These are phyloP conservation scores for Iberis pinnata DNA, from an alignment of 345 rosid genomes.

Conservation along the genomic window DNA sequence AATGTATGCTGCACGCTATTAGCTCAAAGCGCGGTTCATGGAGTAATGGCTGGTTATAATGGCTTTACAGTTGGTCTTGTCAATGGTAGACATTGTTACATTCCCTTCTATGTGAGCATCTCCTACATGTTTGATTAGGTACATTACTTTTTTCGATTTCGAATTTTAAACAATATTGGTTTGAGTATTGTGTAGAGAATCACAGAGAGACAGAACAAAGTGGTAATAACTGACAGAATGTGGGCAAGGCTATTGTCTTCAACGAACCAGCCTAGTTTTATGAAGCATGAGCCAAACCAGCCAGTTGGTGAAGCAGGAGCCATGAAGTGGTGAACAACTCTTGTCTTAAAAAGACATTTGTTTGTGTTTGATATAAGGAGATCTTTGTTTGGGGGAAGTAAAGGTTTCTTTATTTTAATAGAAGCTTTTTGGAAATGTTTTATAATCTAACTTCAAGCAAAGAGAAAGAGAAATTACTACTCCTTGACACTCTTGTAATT, in stretches of 20 bases:
- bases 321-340: conserved; percentile 23
- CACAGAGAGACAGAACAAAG: conserved; percentile 66
- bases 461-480: conserved; percentile 2
- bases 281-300: conserved; percentile 34
- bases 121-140: neutral
- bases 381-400: conserved; percentile 18
- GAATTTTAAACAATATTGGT: neutral
- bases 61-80: conserved; percentile 82
- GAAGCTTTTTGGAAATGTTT: conserved; percentile 16
- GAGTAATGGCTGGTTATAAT: conserved; percentile 90
- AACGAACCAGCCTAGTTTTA: conserved; percentile 80
- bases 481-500: conserved; percentile 9
- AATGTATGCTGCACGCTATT: conserved; percentile 86
- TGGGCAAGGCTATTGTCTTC: conserved; percentile 92
- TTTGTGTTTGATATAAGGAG: conserved; percentile 13
- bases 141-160: neutral
- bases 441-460: conserved; percentile 16
- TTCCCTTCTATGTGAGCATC: conserved; percentile 70
- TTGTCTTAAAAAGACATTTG: neutral
- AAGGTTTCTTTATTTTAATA: conserved; percentile 17
- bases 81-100: conserved; percentile 75
- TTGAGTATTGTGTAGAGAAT: conserved; percentile 48
- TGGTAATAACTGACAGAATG: conserved; percentile 83
- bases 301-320: conserved; percentile 27
- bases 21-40: conserved; percentile 83